Percentiles rank a stretch among this genome's conserved stretches.
Evolutionary conservation across 2,329 filamentous ascomycete genomes (phyloP).

Genomic region (Cladosporium oxysporum): DNA sequence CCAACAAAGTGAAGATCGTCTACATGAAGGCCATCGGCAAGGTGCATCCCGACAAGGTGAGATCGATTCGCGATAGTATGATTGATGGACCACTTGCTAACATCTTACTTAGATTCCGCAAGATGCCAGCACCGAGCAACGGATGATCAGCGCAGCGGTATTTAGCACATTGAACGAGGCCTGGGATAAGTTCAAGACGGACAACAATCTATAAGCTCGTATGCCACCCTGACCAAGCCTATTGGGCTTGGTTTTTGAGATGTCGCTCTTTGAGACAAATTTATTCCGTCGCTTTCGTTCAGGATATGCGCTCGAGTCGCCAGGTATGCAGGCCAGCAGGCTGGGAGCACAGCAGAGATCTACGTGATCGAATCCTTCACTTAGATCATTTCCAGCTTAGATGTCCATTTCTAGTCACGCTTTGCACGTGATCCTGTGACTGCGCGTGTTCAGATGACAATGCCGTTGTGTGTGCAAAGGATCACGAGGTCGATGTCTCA

Average conservation of each 20-base stretch:
- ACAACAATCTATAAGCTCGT: slow-evolving; percentile 56
- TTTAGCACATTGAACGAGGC: slow-evolving; percentile 67
- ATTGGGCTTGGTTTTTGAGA: not conserved
- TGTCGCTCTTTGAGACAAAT: not conserved
- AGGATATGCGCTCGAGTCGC: not conserved
- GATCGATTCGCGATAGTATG: slow-evolving; percentile 31
- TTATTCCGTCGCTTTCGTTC: not conserved
- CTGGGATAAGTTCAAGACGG: slow-evolving; percentile 68
- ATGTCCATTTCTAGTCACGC: not conserved
- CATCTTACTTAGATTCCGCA: slow-evolving; percentile 56
- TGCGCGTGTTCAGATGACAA: not conserved
- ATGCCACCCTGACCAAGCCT: not conserved
- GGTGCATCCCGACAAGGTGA: slow-evolving; percentile 97
- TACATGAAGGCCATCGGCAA: slow-evolving; percentile 99
- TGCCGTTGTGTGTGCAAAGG: not conserved
- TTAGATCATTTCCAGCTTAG: not conserved
- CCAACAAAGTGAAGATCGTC: slow-evolving; percentile 91
- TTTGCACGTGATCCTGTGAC: not conserved
- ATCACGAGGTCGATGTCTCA: slow-evolving; percentile 4
- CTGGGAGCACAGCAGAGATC: not conserved
- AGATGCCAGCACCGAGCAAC: slow-evolving; percentile 65
- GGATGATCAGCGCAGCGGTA: slow-evolving; percentile 66
- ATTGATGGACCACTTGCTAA: not conserved
- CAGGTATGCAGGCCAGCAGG: too few species aligned
- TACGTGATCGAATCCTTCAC: not conserved